Evolutionary conservation across 164 flowering plant genomes (phyloP).

Genomic region (Magnolia sinica): DNA sequence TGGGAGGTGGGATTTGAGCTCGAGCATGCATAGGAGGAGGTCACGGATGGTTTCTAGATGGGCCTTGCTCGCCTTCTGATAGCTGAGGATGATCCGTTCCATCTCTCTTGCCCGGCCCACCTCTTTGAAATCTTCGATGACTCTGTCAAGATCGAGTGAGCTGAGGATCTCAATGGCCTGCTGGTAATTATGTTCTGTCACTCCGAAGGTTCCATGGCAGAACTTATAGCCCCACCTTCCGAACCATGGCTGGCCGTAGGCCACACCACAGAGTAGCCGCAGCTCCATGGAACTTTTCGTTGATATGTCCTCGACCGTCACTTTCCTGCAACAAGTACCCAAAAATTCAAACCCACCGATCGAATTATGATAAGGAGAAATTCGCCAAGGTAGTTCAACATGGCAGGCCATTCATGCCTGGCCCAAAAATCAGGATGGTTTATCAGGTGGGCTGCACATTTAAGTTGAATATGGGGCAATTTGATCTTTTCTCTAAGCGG

Average conservation of each 20-base stretch:
- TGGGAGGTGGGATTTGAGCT: constrained; percentile 37
- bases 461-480: background rate
- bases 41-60: constrained; percentile 52
- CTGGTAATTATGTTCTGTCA: constrained; percentile 39
- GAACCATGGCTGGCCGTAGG: constrained; percentile 85
- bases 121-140: constrained; percentile 30
- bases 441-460: background rate
- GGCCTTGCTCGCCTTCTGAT: constrained; percentile 51
- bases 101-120: constrained; percentile 23
- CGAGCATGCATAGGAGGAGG: constrained; percentile 61
- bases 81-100: constrained; percentile 37
- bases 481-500: too few relatives aligned
- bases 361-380: too few relatives aligned
- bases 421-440: background rate
- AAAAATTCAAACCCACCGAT: background rate
- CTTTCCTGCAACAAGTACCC: constrained; percentile 37
- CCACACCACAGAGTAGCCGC: constrained; percentile 66
- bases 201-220: constrained; percentile 73
- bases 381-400: too few relatives aligned
- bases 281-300: constrained; percentile 70
- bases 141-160: constrained; percentile 44
- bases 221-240: constrained; percentile 86
- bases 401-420: background rate
- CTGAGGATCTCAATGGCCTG: constrained; percentile 58
- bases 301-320: constrained; percentile 64